Conservation (phyloP, 2,329 filamentous ascomycete species). For the Cyclaneusma minus region DNA sequence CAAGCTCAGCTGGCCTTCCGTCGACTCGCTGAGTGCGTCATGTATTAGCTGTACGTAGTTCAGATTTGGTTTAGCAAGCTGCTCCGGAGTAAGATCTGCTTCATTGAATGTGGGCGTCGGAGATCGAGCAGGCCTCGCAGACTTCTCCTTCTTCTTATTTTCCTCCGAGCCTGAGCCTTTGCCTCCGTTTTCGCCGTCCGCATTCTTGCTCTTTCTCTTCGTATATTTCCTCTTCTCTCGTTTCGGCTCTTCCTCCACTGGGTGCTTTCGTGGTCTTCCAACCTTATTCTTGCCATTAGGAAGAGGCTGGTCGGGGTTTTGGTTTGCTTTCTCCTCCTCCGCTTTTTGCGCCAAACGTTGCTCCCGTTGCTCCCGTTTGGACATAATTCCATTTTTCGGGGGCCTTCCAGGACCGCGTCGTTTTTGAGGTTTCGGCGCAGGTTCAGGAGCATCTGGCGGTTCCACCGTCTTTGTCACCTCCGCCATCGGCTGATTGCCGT, state of each 20-base stretch:
- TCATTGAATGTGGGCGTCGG: constrained; percentile 37
- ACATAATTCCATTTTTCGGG: constrained; percentile 73
- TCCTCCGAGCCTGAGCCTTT: constrained; percentile 25
- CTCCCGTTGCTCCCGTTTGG: constrained; percentile 59
- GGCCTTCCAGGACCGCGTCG: constrained; percentile 61
- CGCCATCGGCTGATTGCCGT: constrained; percentile 6
- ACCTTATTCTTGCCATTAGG: constrained; percentile 43
- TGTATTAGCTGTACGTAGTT: constrained; percentile 43
- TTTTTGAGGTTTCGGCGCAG: constrained; percentile 19
- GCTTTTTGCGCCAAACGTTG: constrained; percentile 47
- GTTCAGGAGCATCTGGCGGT: constrained; percentile 14
- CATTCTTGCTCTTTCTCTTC: constrained; percentile 39
- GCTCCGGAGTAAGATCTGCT: constrained; percentile 50
- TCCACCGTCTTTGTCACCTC: constrained; percentile 3
- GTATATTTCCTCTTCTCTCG: constrained; percentile 53
- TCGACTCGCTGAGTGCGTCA: constrained; percentile 34
- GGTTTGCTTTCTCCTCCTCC: constrained; percentile 42
- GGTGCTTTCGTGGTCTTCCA: constrained; percentile 48
- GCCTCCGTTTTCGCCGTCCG: constrained; percentile 25
- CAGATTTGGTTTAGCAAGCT: constrained; percentile 48
- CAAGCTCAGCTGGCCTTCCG: constrained; percentile 33
- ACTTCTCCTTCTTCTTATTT: constrained; percentile 45
- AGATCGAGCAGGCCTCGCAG: constrained; percentile 21
- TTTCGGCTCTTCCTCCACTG: constrained; percentile 37
- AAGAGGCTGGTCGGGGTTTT: constrained; percentile 34